Evolutionary conservation across 495 filamentous ascomycete species (phyloP).

Genomic region (Aspergillus mulundensis): DNA sequence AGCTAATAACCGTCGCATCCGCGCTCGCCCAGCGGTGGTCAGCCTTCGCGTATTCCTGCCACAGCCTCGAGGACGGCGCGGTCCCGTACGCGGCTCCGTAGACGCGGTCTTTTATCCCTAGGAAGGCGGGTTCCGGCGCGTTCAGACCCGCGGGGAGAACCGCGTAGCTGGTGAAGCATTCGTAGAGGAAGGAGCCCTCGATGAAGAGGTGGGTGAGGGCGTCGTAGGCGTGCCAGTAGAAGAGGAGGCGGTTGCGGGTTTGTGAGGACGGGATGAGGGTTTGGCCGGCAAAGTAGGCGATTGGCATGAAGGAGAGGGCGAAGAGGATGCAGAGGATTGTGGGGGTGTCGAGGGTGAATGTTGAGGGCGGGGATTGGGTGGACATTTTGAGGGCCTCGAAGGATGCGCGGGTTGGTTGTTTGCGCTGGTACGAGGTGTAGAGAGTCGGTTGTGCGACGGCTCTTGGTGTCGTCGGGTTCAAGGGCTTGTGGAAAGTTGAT

Average conservation of each 20-base stretch:
- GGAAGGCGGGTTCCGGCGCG: conserved; percentile 44
- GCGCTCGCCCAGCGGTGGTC: conserved; percentile 77
- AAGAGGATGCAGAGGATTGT: conserved; percentile 52
- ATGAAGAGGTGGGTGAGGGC: conserved; percentile 82
- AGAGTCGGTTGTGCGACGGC: no score
- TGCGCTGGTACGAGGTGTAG: no score
- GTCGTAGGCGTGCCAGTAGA: conserved; percentile 95
- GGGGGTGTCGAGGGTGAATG: conserved; percentile 41
- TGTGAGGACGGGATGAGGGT: conserved; percentile 45
- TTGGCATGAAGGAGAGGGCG: conserved; percentile 49
- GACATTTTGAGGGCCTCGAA: neutral
- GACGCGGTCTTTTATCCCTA: conserved; percentile 49
- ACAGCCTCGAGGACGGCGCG: conserved; percentile 63
- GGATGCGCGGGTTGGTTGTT: neutral
- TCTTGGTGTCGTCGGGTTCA: no score
- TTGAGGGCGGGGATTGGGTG: conserved; percentile 9
- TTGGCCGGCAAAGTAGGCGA: conserved; percentile 45
- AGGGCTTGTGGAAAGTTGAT: no score
- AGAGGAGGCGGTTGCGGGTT: conserved; percentile 61
- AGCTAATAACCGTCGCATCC: conserved; percentile 71
- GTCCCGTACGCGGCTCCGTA: conserved; percentile 72
- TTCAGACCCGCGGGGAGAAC: conserved; percentile 37
- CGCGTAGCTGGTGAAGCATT: conserved; percentile 78
- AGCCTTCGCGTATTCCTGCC: conserved; percentile 92
- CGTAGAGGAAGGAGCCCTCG: conserved; percentile 86